Base-by-base conservation (phyloP, 306 rosid species). In the Pueraria montana region DNA sequence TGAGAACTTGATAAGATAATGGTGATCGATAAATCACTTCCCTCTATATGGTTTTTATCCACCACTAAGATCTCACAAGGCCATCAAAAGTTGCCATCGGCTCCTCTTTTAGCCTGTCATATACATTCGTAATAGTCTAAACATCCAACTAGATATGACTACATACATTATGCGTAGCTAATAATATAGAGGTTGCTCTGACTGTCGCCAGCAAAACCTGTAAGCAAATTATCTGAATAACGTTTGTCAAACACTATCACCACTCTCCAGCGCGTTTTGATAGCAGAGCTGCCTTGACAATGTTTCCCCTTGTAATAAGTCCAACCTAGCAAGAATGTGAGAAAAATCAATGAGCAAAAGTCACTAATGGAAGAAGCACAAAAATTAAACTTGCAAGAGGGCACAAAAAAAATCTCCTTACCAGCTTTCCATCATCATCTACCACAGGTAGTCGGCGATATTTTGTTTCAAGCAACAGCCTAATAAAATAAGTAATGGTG, bases 401-500 rank as follows among this genome's bases (percentile, higher is more conserved):
- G 27, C 32, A 27, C 32, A 12, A 49, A 56, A 58, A 81, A 56
- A 65, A 36, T 61, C 52, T 82, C 18, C 89, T 83, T 88, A 96
- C 99, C 95, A 96, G 89, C 84, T 88, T 94, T 67, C 97, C 98
- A 26, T 83, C 87, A 49, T 83, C 87, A 59, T 92, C 98, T 46
- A 94, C 99, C 23, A 96, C 97, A 26, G 99, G 99, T 64, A 96
- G 80, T 58, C 98, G 90, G 20, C 94, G 98, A 79, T 88, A 94
- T 80, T 91, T 94, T 21, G 99, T 96, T 87, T 90, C 98, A 38
- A 96, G 98, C 89, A 96, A 81, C 89, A 96, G 84, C 93, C 99
- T 94, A 62, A 27, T 30, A 77, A 38, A 76, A 72, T 2, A 82
- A 71, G 55, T 52, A 74, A 68, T 27, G 23, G 52, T 45, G 80